Conservation (phyloP, 73 alveolate species). For the Durusdinium trenchii region DNA sequence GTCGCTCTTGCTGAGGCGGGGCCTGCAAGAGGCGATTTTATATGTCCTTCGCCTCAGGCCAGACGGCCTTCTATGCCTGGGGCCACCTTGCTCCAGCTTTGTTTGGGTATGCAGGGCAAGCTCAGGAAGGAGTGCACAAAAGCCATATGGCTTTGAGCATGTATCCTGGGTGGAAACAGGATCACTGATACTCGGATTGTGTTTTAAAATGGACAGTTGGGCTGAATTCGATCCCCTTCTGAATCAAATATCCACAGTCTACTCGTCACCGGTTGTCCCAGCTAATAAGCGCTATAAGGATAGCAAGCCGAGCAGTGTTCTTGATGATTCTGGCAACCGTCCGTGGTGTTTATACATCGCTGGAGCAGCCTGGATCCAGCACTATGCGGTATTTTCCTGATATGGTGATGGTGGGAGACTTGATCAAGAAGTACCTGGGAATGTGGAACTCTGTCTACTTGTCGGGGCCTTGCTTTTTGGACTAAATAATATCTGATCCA, state of each 20-base stretch:
- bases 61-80: neutral
- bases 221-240: too few relatives aligned
- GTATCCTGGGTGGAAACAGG: neutral
- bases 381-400: neutral
- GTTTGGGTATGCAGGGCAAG: neutral
- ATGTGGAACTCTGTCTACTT: neutral
- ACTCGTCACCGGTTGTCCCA: neutral
- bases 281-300: neutral
- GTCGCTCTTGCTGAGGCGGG: neutral
- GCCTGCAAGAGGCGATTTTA: neutral
- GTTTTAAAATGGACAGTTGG: too few relatives aligned
- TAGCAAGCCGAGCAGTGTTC: neutral
- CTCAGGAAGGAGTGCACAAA: neutral
- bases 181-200: neutral
- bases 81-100: neutral
- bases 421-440: neutral
- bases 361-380: slow-evolving; percentile 11
- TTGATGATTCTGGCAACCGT: neutral
- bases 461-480: slow-evolving; percentile 9
- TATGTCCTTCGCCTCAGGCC: neutral
- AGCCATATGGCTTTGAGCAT: neutral
- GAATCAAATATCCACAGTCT: neutral
- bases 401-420: neutral
- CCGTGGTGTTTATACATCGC: neutral
- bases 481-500: too few relatives aligned